Evolutionary conservation across 805 yeast genomes (phyloP), one percentile per base, ranked within the genome.

Genomic region (Candida railenensis): DNA sequence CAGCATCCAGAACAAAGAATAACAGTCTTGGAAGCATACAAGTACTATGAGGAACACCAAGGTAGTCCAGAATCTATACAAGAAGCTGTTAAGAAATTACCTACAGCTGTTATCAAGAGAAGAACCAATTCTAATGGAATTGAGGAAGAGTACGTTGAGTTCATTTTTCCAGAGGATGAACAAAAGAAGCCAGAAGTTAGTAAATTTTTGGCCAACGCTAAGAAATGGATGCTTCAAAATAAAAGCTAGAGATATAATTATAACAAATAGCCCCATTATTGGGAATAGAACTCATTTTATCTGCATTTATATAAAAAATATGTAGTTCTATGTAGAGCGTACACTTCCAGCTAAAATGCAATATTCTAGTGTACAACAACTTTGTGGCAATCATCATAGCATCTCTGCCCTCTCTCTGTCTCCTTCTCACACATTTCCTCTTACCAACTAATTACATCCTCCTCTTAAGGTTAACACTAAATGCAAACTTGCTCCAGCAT

Each of bases 381-480:
- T n/a, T n/a, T n/a, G n/a, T n/a, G n/a, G n/a, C n/a, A n/a, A n/a
- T n/a, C n/a, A n/a, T n/a, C n/a, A n/a, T n/a, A n/a, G n/a, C n/a
- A n/a, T n/a, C n/a, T n/a, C n/a, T n/a, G n/a, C n/a, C 30, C 11
- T 25, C 30, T 25, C 11, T 25, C 30, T 25, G n/a, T 25, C 11
- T 25, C 30, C 30, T 25, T 25, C 11, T 25, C 30, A 7, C 11
- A 11, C 30, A 15, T 28, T 12, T 28, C 12, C 32, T 8, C 32
- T 28, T 12, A 12, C 32, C 32, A 28, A 8, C 22, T 32, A 28
- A 36, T 44, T 55, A 30, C 37, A 44, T 21, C 98, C 98, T 2
- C 99, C 99, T 66, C 98, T 83, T 44, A 92, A 79, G 1, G 98
- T 92, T 56, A 92, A 72, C 15, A 94, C 98, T 58, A 92, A 76